Conservation (phyloP, 805 yeast genomes). For the Myxozyma nipponensis region DNA sequence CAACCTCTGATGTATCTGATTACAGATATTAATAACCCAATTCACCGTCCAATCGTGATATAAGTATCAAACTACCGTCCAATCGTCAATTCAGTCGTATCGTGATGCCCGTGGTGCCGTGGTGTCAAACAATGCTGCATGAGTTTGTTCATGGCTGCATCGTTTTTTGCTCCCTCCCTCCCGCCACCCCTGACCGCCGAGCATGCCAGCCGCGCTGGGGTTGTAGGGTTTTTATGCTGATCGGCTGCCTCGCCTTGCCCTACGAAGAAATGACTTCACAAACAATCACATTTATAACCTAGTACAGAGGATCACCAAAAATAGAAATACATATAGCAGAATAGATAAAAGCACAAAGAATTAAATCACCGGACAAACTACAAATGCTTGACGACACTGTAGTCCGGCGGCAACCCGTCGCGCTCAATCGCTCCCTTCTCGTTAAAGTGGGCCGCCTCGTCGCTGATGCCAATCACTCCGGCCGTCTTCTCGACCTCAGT, state of each 20-base stretch:
- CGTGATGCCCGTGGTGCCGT: too few species aligned
- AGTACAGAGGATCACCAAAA: background rate
- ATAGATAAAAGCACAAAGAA: background rate
- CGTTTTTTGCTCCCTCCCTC: background rate
- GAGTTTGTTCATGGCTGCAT: background rate
- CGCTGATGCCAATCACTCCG: slow-evolving; percentile 58
- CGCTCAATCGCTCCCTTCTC: slow-evolving; percentile 47
- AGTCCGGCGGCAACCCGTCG: slow-evolving; percentile 51
- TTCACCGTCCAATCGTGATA: too few species aligned
- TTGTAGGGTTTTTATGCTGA: too few species aligned
- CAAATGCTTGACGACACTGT: slow-evolving; percentile 12
- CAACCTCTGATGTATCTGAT: too few species aligned
- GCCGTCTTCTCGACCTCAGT: slow-evolving; percentile 53
- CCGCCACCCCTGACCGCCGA: background rate
- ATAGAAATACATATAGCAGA: background rate
- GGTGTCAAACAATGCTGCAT: too few species aligned
- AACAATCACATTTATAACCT: too few species aligned
- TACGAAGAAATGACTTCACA: too few species aligned
- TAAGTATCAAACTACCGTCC: too few species aligned
- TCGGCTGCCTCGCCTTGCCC: too few species aligned
- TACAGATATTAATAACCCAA: too few species aligned
- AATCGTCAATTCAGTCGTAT: too few species aligned
- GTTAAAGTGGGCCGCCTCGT: slow-evolving; percentile 60
- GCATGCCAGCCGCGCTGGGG: too few species aligned
- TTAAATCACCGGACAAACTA: background rate